Conservation (phyloP, 306 rosid species). For the Potentilla sterilis region DNA sequence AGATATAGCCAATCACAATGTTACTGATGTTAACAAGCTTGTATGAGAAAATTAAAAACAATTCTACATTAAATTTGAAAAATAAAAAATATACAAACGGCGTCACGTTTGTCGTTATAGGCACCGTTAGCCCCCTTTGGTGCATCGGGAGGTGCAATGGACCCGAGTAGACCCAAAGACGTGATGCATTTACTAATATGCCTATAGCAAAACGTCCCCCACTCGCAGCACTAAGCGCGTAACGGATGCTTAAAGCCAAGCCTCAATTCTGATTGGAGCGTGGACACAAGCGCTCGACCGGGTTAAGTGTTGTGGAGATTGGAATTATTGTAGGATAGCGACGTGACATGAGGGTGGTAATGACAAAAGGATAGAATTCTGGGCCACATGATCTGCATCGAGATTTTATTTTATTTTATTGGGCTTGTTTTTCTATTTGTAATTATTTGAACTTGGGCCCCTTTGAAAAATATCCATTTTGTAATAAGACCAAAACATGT, state of each 20-base stretch:
- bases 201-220: not conserved
- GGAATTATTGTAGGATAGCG: not conserved
- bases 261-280: not conserved
- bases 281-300: not conserved
- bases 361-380: slow-evolving; percentile 13
- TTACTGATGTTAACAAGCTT: not conserved
- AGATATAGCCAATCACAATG: not conserved
- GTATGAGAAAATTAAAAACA: not conserved
- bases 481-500: not conserved
- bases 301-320: not conserved
- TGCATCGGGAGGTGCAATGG: slow-evolving; percentile 22
- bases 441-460: not conserved
- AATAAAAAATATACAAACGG: slow-evolving; percentile 3
- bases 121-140: slow-evolving; percentile 20
- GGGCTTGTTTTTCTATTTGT: not conserved
- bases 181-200: slow-evolving; percentile 23
- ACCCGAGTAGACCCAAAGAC: slow-evolving; percentile 26
- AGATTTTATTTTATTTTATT: not conserved
- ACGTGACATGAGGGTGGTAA: not conserved
- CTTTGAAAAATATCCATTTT: not conserved
- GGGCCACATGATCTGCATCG: slow-evolving; percentile 12
- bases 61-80: not conserved
- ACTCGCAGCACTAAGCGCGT: not conserved
- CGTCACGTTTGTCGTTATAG: slow-evolving; percentile 7
- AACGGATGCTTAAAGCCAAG: fast-evolving